Evolutionary conservation across 2,329 filamentous ascomycete species (phyloP), one percentile per base, ranked within the genome.

Genomic region (Penicillium psychrosexuale): DNA sequence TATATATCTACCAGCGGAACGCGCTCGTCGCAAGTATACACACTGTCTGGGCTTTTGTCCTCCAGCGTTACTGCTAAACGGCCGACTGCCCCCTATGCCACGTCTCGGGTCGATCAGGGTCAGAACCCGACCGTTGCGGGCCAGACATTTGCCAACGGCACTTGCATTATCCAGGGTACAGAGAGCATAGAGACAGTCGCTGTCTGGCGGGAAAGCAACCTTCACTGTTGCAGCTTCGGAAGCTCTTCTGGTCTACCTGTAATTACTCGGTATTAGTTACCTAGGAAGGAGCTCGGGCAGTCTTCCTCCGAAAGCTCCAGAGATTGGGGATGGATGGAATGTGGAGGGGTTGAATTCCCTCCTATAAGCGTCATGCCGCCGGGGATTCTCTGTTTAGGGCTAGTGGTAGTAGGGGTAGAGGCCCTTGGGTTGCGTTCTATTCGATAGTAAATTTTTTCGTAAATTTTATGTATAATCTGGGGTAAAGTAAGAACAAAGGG

Each of bases 241-340:
- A 63, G 79, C 78, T 5, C 62, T 82, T 52, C 53, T 82, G 45
- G 71, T 82, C 24, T 78, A 80, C 64, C 56, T 82, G 30, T 65
- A 22, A 27, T 28, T 13, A n/a, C 9, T 24, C n/a, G 17, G 28
- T 8, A 19, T 15, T 12, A 13, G 5, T 31, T 49, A 12, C 37
- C 39, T 12, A 7, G 22, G 15, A 27, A 34, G 24, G 24, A n/a
- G 24, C 15, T 12, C 22, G 8, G 39, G 22, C 22, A 24, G 8
- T 9, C 13, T 3, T 40, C 15, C 4, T 22, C 38, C 38, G 38
- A n/a, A 24, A 27, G 3, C 9, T 4, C 39, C 5, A 2, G 11
- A 12, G 15, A 8, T 6, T 17, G 15, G 28, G 38, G 13, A 40
- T 24, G 22, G 8, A n/a, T 22, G 19, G 19, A 22, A 40, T 40